phyloP scores from a whole-genome alignment of 1,284 basidiomycete genomes.

The Moesziomyces sp. region DNA sequence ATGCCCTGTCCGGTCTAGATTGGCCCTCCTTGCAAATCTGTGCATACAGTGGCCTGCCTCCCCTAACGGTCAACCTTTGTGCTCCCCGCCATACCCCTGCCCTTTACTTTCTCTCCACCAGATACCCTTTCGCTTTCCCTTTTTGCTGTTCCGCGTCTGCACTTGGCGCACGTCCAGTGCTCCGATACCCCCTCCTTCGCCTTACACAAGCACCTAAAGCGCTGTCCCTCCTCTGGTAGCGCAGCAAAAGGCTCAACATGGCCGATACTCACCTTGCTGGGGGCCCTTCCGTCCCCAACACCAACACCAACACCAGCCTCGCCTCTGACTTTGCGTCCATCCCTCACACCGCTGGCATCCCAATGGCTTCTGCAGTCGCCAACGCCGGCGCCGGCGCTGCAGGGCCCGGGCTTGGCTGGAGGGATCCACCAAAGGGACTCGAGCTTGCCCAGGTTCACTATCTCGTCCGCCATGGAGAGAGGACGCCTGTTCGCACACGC shows the following conservation, averaged over 20 bases:
- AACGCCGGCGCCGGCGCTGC: constrained; percentile 44
- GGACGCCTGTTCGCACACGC: constrained; percentile 62
- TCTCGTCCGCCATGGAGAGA: constrained; percentile 63
- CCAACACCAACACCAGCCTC: not conserved
- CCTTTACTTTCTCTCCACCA: not conserved
- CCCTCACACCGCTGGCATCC: constrained; percentile 38
- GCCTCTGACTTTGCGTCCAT: constrained; percentile 9
- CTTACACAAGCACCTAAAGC: not conserved
- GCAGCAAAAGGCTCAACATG: constrained; percentile 5
- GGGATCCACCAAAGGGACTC: constrained; percentile 48
- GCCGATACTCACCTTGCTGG: not conserved
- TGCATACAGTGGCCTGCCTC: not conserved
- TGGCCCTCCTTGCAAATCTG: not conserved
- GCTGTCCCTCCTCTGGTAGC: too few species aligned
- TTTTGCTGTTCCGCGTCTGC: not conserved
- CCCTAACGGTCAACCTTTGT: not conserved
- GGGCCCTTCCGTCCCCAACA: constrained; percentile 2
- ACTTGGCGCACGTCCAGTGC: not conserved
- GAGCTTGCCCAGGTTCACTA: constrained; percentile 62
- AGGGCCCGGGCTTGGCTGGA: constrained; percentile 53
- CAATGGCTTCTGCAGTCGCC: constrained; percentile 38
- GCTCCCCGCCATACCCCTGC: not conserved
- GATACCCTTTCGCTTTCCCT: not conserved
- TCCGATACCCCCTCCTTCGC: too few species aligned
- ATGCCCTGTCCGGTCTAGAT: too few species aligned